Base-by-base conservation (phyloP, 1,284 basidiomycete species). In the Trichosporon sp. region DNA sequence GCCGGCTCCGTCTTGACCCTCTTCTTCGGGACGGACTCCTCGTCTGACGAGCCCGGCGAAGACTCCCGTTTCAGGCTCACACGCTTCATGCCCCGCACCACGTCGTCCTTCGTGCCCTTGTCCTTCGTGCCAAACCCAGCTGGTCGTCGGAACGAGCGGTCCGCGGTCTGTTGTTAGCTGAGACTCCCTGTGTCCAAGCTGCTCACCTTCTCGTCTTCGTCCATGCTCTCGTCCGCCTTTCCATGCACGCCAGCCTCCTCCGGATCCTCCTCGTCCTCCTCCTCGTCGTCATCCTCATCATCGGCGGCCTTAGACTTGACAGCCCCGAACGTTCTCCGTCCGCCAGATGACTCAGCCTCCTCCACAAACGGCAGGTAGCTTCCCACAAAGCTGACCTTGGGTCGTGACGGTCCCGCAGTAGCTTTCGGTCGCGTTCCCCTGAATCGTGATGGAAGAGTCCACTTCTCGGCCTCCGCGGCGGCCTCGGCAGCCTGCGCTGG, bases 321-420 rank as follows among this genome's bases (percentile, higher is more conserved):
- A 12, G 75, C 75, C 46, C 77, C 78, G 69, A 78, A 78, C 38
- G 72, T 66, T 48, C 74, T 70, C 48, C 78, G 69, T 0, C 78
- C 77, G 4, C 73, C 77, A 1, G 69, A 70, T 2, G 31, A 65
- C 32, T 43, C 70, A 19, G 63, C 70, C 32, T 76, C 72, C 63
- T 74, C 70, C 48, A 79, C 65, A 67, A 79, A 81, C 19, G 78
- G 75, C 26, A 79, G 69, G 68, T 80, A 80, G 14, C 74, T 76
- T 37, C 74, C 67, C 37, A 79, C 78, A 43, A 79, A 80, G 38
- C 70, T 68, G 40, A 77, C 69, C 11, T 63, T 70, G 4, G 68
- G 66, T 4, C 67, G 65, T 1, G 65, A 66, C 11, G 71, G 72
- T 21, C 72, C 74, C 1, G 71, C 73, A 35, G 65, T 54, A n/a